Evolutionary conservation across 2,329 filamentous ascomycete genomes (phyloP).

Genomic region (Trichoderma simmonsii): DNA sequence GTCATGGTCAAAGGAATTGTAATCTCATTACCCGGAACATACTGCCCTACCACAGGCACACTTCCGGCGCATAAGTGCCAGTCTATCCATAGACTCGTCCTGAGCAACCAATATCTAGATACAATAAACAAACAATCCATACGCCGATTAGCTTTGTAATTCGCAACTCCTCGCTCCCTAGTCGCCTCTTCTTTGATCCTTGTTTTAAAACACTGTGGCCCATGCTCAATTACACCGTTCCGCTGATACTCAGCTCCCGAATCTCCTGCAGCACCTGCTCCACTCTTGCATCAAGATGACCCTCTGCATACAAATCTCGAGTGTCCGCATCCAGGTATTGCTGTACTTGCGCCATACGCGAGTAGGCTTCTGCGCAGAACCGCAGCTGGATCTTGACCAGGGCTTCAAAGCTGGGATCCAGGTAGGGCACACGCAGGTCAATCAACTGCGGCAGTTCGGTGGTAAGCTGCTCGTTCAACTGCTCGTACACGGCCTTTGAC

Average conservation of each 20-base stretch:
- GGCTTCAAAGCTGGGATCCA: conserved; percentile 95
- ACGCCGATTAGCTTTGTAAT: conserved; percentile 26
- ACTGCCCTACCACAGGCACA: background rate
- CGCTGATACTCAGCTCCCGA: conserved; percentile 87
- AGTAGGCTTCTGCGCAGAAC: conserved; percentile 97
- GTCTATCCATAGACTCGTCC: conserved; percentile 29
- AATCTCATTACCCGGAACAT: background rate
- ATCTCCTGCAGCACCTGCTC: conserved; percentile 98
- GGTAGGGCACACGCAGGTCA: conserved; percentile 91
- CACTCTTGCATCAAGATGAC: conserved; percentile 84
- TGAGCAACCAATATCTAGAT: conserved; percentile 28
- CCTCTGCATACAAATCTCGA: conserved; percentile 90
- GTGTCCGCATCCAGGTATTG: conserved; percentile 96
- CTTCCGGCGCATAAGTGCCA: conserved; percentile 8
- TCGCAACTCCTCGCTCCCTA: conserved; percentile 12
- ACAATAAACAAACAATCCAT: conserved; percentile 26
- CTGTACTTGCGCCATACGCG: conserved; percentile 97
- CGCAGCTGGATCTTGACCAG: conserved; percentile 97
- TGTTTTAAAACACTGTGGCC: background rate
- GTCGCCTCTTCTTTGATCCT: background rate
- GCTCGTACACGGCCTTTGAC: conserved; percentile 89
- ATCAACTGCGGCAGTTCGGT: conserved; percentile 92
- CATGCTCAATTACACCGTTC: conserved; percentile 51
- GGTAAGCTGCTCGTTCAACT: conserved; percentile 93
- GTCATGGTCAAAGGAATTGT: background rate